Evolutionary conservation across 805 yeast genomes (phyloP), one percentile per base, ranked within the genome.

Genomic region (Metschnikowia sp.): DNA sequence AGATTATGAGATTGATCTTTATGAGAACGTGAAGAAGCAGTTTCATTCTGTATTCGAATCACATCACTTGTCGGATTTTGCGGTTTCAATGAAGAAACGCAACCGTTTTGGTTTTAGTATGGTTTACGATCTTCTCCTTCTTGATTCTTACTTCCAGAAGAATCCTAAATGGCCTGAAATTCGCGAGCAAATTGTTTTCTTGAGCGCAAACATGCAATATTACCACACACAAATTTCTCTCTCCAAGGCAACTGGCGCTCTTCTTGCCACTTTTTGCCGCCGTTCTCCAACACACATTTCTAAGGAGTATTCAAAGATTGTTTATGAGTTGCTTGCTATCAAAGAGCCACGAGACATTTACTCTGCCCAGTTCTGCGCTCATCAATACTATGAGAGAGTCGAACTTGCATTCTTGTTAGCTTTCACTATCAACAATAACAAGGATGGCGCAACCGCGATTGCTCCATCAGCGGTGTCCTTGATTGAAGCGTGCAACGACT

Each of bases 171-270:
- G 54, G 57, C 13, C 7, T 4, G 66, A 66, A 1, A 64, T 78
- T 32, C 72, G 82, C 48, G 68, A 71, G 3, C 78, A 76, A 35
- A 74, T 88, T 5, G 63, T 77, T 2, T 70, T 75, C 1, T 81
- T 86, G 1, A 83, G 90, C 50, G 63, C 82, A 38, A 83, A 84
- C 56, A 59, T 82, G 41, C 88, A 88, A 51, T 76, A 74, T 55
- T 75, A 81, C 8, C 75, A 82, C 36, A 76, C 91, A 1, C 96
- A 89, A 57, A 71, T 83, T 12, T 70, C 79, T 4, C 78, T 86
- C 18, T 85, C 88, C 3, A 84, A 84, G 56, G 78, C 95, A 0
- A 82, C 88, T 77, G 90, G 92, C 42, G 89, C 94, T 1, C 69
- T 90, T 32, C 52, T 88, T 19, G 82, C 92, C 0, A 79, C 92